Conservation (phyloP, 495 filamentous ascomycete genomes). For the Alectoria sarmentosa region DNA sequence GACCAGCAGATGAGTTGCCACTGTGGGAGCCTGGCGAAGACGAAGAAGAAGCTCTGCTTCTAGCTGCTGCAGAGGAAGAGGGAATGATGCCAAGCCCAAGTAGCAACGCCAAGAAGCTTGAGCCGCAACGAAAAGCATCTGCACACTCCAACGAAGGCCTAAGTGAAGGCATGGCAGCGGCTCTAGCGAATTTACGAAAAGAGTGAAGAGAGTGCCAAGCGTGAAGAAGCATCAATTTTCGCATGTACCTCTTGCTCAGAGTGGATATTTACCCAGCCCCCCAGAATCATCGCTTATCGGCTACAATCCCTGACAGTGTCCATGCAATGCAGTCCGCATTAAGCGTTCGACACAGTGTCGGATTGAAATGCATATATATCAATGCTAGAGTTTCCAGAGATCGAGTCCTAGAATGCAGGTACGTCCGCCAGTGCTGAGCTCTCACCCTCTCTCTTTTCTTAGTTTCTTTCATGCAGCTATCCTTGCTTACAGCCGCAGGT, state of each 20-base stretch:
- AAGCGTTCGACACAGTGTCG: background rate
- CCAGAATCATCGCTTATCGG: conserved; percentile 1
- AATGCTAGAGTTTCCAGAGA: background rate
- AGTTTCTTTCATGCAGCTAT: background rate
- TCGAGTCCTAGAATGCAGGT: background rate
- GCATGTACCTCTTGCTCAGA: background rate
- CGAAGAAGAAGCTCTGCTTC: conserved; percentile 36
- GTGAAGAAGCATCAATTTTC: background rate
- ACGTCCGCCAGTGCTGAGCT: background rate
- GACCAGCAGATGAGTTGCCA: conserved; percentile 29
- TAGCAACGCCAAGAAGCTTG: background rate
- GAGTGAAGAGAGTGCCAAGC: conserved; percentile 13
- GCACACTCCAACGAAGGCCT: conserved; percentile 33
- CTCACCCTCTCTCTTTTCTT: background rate
- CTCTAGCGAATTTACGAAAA: conserved; percentile 47
- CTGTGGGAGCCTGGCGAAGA: conserved; percentile 30
- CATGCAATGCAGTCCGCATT: background rate
- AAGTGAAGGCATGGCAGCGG: conserved; percentile 49
- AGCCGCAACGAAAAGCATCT: conserved; percentile 21
- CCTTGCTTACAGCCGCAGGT: background rate
- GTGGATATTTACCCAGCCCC: too few relatives aligned
- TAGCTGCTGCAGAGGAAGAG: conserved; percentile 40
- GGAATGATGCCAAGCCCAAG: background rate
- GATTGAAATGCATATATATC: background rate
- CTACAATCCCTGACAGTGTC: background rate